Conservation (phyloP, 768 basidiomycete genomes). For the Coprinellus aureogranulatus region DNA sequence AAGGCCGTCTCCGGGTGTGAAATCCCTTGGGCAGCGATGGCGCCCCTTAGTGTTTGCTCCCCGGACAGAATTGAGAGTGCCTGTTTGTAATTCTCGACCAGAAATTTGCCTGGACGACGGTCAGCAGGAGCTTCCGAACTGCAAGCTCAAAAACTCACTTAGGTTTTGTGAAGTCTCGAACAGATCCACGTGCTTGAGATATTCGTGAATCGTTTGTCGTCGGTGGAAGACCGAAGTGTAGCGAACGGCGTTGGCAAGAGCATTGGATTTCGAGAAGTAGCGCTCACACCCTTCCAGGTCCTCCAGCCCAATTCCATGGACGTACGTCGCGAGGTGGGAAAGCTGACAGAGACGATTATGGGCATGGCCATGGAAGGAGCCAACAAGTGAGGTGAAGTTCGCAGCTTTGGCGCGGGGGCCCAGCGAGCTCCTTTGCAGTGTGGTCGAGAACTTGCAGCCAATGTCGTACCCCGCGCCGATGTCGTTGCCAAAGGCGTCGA, state of each 20-base stretch:
- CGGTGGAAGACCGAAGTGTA: slow-evolving; percentile 11
- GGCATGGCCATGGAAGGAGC: slow-evolving; percentile 27
- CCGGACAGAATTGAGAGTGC: slow-evolving; percentile 8
- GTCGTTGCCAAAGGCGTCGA: slow-evolving; percentile 18
- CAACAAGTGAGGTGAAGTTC: slow-evolving; percentile 14
- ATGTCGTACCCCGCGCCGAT: slow-evolving; percentile 28
- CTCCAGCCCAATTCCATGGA: slow-evolving; percentile 19
- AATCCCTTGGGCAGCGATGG: background rate
- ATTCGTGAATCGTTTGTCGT: slow-evolving; percentile 8
- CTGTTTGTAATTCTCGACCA: slow-evolving; percentile 17
- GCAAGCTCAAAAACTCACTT: background rate
- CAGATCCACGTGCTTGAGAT: background rate
- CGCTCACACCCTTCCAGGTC: slow-evolving; percentile 26
- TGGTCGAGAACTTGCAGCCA: slow-evolving; percentile 23
- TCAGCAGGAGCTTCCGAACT: background rate
- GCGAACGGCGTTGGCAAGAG: slow-evolving; percentile 13
- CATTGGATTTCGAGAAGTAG: slow-evolving; percentile 23
- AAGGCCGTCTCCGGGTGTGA: background rate
- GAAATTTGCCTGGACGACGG: slow-evolving; percentile 6
- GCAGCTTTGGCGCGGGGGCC: slow-evolving; percentile 9
- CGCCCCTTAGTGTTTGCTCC: background rate
- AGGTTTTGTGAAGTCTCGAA: slow-evolving; percentile 2
- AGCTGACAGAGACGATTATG: slow-evolving; percentile 28
- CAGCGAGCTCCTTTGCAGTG: slow-evolving; percentile 19
- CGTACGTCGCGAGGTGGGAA: slow-evolving; percentile 18